Base-by-base conservation (phyloP, 2,329 filamentous ascomycete genomes). In the Aureobasidium pullulans region DNA sequence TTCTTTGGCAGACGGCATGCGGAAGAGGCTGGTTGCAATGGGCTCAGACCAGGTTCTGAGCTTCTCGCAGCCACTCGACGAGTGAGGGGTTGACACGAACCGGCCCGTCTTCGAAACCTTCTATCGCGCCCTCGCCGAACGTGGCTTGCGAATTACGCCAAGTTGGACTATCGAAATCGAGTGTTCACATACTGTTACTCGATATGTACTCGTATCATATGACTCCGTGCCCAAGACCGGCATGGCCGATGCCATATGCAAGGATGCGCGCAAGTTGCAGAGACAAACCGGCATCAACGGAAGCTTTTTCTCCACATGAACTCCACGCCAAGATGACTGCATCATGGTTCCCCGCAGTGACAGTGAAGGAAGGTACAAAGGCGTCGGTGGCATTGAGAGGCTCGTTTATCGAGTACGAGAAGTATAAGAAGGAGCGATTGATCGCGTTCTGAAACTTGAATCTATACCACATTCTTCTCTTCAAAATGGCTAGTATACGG, bases 41-140 rank as follows among this genome's bases (percentile, higher is more conserved):
- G 87, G 86, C 13, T 74, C 71, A 60, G 79, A 79, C 65, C 81
- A 78, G 66, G 81, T 85, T 64, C 82, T 88, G 36, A 86, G 85
- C 16, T 90, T 78, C 68, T 86, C 84, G 23, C 75, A 84, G 61
- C 70, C 79, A 62, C 84, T 80, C 16, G 84, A 59, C 61, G 43
- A 62, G 39, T 54, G 37, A 43, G 37, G 37, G 50, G 50, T 42
- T 43, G 50, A 34, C 39, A 54, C 50, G 39, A 43, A 23, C n/a
- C 31, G 31, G 13, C 34, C 52, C 32, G 42, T 8, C 7, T 37
- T 3, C 15, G 19, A 34, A 29, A 13, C 19, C 36, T 7, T 31
- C 36, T 8, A 9, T 43, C 23, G 6, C 15, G 23, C 15, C 47
- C 47, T 49, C 15, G 11, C 32, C 23, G 47, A 40, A 40, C 7